Conservation (phyloP, 169 alveolate genomes). For the Amoebophrya sp. region DNA sequence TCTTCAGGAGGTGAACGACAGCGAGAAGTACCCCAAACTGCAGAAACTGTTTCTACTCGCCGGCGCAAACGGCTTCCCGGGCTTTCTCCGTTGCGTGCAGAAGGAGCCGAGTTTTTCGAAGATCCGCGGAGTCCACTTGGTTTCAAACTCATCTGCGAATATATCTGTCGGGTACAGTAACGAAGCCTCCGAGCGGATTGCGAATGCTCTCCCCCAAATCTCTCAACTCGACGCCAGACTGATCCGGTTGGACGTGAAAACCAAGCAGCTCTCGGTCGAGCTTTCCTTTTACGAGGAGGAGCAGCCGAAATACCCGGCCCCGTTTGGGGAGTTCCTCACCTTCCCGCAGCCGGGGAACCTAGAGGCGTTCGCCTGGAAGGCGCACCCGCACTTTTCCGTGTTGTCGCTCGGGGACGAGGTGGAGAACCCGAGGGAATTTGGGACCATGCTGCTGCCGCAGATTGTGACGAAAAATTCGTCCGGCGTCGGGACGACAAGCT, state of each 20-base stretch:
- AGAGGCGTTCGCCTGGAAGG: not conserved
- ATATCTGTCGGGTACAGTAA: not conserved
- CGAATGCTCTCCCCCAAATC: not conserved
- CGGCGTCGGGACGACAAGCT: too few relatives aligned
- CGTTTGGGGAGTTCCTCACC: conserved; percentile 12
- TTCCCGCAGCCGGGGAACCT: conserved; percentile 28
- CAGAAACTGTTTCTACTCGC: not conserved
- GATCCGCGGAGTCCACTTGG: conserved; percentile 16
- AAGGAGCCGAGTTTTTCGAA: not conserved
- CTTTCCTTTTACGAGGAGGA: not conserved
- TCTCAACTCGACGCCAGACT: not conserved
- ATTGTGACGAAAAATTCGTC: too few relatives aligned
- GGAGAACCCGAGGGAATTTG: not conserved
- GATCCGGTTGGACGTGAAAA: not conserved
- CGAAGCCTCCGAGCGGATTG: not conserved
- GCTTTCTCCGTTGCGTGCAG: not conserved
- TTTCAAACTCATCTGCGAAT: not conserved
- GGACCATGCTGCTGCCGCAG: not conserved
- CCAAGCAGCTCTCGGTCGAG: not conserved
- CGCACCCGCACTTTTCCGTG: conserved; percentile 19
- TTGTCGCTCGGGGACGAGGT: not conserved
- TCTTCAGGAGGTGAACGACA: not conserved
- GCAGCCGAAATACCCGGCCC: not conserved
- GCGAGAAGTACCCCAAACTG: not conserved
- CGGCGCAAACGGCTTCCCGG: not conserved